These are phyloP conservation scores for Malus hybrid DNA, from an alignment of 331 rosid genomes.

Conservation along the genomic window DNA sequence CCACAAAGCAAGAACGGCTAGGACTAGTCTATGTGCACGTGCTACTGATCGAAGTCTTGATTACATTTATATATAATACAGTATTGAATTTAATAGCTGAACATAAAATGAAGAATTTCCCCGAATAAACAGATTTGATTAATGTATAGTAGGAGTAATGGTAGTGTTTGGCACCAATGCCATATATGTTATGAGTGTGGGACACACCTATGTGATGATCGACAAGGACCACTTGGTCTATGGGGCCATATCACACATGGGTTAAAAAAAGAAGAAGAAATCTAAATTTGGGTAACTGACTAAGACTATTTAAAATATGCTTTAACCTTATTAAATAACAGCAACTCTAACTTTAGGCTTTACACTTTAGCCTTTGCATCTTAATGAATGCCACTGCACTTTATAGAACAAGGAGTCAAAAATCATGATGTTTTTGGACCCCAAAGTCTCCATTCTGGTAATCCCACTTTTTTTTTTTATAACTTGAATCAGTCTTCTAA, in stretches of 20 bases:
- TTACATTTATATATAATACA: too few species aligned
- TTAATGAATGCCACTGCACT: too few species aligned
- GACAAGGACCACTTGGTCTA: not conserved
- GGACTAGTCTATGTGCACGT: too few species aligned
- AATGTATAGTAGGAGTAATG: too few species aligned
- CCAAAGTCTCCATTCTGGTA: conserved; percentile 25
- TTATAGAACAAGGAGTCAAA: not conserved
- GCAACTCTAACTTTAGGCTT: conserved; percentile 16
- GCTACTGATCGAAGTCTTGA: too few species aligned
- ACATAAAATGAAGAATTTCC: too few species aligned
- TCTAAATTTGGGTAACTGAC: conserved; percentile 21
- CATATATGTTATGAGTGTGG: not conserved
- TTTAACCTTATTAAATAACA: conserved; percentile 17
- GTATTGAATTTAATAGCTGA: too few species aligned
- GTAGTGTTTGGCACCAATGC: not conserved
- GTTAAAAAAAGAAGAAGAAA: conserved; percentile 1
- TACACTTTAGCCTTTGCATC: not conserved
- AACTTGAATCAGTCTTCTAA: conserved; percentile 9
- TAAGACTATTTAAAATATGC: conserved; percentile 2
- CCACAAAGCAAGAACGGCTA: too few species aligned
- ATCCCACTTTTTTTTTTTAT: conserved; percentile 16
- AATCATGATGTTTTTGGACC: conserved; percentile 21
- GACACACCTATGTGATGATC: not conserved
- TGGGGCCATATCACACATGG: conserved; percentile 21
- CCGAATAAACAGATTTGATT: too few species aligned